Evolutionary conservation across 2,329 filamentous ascomycete genomes (phyloP), one percentile per base, ranked within the genome.

Genomic region (Dothiorella sarmentorum): DNA sequence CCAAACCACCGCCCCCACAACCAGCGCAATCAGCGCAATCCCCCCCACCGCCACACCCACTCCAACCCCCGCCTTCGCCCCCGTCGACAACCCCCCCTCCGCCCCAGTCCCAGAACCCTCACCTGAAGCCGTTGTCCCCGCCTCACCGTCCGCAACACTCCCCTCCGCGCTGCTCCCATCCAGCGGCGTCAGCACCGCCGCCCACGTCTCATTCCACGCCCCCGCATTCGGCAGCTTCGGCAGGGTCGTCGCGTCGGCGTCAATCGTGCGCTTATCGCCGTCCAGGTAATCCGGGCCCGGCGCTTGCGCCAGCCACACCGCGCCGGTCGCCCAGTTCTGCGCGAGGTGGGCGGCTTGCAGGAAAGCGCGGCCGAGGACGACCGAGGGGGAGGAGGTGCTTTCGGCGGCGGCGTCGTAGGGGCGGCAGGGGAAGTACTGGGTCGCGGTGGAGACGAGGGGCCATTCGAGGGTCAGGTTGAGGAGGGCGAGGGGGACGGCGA

Each of bases 261-360:
- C 43, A 4, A 47, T 26, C 5, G 43, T 26, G 3, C 22, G 9
- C 15, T 4, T 9, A 22, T 47, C 43, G 10, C 13, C 20, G 3
- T n/a, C 4, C 15, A 20, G 9, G 7, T 6, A 29, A 20, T 15
- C 15, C 4, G 53, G 53, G 13, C 53, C 53, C 5, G 53, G 53
- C 2, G 53, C 53, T 22, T 57, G 53, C 10, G 53, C 37, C 2
- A 57, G 40, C 40, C 38, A 57, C 5, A 20, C 22, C 1, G 9
- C 3, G 0, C 29, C 40, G 1, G 20, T 29, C 11, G 29, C 24
- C 40, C 40, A 57, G 40, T 57, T 57, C 24, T 44, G 40, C 5
- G 40, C 76, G 0, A 80, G 58, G 43, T 79, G 80, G 3, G 78
- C 76, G 31, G 77, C 77, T 61, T 80, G 78, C 0, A 80, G 66